Base-by-base conservation (phyloP, 768 basidiomycete genomes). In the Trametopsis cervina region DNA sequence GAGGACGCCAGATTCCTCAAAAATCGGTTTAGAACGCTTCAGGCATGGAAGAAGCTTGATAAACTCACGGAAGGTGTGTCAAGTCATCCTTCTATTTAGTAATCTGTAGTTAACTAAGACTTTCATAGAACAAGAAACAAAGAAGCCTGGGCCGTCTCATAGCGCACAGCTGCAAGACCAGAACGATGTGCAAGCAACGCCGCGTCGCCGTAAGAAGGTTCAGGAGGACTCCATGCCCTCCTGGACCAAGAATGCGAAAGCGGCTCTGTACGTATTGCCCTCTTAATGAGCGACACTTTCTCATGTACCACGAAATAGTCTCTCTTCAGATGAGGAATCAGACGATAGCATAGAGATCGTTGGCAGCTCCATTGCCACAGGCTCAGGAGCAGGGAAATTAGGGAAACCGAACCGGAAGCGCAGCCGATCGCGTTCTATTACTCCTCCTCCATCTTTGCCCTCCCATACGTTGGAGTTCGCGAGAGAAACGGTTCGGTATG, bases 1-100 rank as follows among this genome's bases (percentile, higher is more conserved):
- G 78, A 77, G 42, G 85, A 89, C 61, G 78, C 76, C 13, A 69
- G 78, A 62, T 89, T 89, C 55, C 75, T 88, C 57, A 76, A 76
- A 42, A 90, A 88, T 60, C 69, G 66, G 38, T 74, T 74, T 50
- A 70, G 84, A 43, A 76, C 77, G 4, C 60, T 69, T 3, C 66
- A 73, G 44, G 67, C 73, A 2, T 87, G 86, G 83, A 76, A 70
- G 58, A 73, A 72, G 49, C 61, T 89, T 36, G 74, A 80, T 21
- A 67, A 76, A 58, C 63, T 74, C 12, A 72, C 71, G 39, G 78
- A 78, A 62, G 74, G 87, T 86, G 53, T 44, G 70, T 51, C 22
- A 36, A 40, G 25, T n/a, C 44, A 11, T 44, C 39, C 9, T 21
- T 9, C 18, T 29, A 37, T 44, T 18, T 20, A 23, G 23, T 13